These are phyloP conservation scores for Wickerhamomyces xylosicus DNA, from an alignment of 805 yeast genomes.

Conservation along the genomic window DNA sequence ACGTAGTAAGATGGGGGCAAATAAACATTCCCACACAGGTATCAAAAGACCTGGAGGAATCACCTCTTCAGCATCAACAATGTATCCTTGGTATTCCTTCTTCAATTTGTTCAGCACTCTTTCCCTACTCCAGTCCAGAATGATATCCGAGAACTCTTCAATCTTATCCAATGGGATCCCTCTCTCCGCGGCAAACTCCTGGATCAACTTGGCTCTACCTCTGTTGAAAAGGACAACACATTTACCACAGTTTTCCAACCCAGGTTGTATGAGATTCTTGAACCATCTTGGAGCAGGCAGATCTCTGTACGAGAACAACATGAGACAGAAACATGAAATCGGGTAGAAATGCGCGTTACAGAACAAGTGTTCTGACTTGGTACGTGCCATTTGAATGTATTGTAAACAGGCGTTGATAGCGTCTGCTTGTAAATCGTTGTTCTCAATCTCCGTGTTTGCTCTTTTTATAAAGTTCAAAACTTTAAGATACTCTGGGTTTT, in stretches of 20 bases:
- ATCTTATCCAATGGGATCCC: constrained; percentile 22
- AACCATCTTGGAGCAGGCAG: constrained; percentile 35
- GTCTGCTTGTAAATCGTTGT: constrained; percentile 24
- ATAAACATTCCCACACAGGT: constrained; percentile 36
- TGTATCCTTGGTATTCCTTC: neutral
- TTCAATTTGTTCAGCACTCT: constrained; percentile 9
- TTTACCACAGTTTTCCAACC: constrained; percentile 37
- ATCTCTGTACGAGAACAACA: constrained; percentile 50
- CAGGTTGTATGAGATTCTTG: constrained; percentile 26
- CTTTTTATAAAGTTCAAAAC: neutral
- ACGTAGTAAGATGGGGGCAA: constrained; percentile 42
- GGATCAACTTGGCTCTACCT: constrained; percentile 39
- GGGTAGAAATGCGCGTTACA: constrained; percentile 41
- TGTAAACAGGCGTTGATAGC: constrained; percentile 31
- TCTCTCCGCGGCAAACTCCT: constrained; percentile 41
- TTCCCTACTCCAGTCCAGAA: constrained; percentile 19
- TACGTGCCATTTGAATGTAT: constrained; percentile 16
- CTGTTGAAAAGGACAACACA: constrained; percentile 46
- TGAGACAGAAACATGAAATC: constrained; percentile 41
- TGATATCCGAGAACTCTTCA: constrained; percentile 11
- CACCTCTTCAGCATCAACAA: neutral
- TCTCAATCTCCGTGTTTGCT: constrained; percentile 5
- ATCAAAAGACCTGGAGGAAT: constrained; percentile 11
- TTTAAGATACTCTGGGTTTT: neutral
- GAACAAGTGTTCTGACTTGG: constrained; percentile 36